Conservation (phyloP, 805 yeast species). For the Metschnikowia baotianmanensis region DNA sequence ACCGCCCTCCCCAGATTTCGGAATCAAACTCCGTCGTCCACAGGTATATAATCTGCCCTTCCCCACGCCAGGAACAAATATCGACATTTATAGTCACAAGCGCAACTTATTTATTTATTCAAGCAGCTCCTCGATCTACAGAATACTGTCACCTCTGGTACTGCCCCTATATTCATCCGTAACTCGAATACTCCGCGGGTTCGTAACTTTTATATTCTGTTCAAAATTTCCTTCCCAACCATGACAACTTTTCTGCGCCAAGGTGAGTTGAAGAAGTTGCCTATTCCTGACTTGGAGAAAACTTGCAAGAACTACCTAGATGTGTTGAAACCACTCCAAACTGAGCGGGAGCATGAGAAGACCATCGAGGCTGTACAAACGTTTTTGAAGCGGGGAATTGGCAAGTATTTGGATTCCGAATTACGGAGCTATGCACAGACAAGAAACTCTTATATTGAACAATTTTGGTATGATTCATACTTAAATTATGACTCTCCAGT, state of each 20-base stretch:
- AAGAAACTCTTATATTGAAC: constrained; percentile 82
- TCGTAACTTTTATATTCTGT: no score
- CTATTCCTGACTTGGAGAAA: constrained; percentile 72
- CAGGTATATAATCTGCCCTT: constrained; percentile 6
- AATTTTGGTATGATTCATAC: constrained; percentile 92
- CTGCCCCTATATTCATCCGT: background rate
- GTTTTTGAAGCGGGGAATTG: constrained; percentile 48
- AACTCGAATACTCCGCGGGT: no score
- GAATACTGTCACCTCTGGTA: background rate
- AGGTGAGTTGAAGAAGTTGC: constrained; percentile 58
- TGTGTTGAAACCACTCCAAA: constrained; percentile 77
- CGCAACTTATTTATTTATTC: background rate
- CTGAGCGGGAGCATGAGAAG: constrained; percentile 61
- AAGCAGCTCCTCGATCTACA: no score
- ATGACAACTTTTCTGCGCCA: constrained; percentile 55
- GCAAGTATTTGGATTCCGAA: constrained; percentile 62
- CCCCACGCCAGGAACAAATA: background rate
- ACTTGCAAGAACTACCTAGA: constrained; percentile 66
- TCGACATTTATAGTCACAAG: background rate
- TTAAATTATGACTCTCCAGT: constrained; percentile 85
- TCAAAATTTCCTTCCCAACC: background rate
- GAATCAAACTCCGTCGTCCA: constrained; percentile 10
- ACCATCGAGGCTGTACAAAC: constrained; percentile 58
- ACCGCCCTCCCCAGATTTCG: constrained; percentile 19
- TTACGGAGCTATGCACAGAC: constrained; percentile 60